Percentiles rank a stretch among this genome's conserved stretches.
phyloP scores from a whole-genome alignment of 2,329 filamentous ascomycete genomes.

The Amesomyces nigricolor region DNA sequence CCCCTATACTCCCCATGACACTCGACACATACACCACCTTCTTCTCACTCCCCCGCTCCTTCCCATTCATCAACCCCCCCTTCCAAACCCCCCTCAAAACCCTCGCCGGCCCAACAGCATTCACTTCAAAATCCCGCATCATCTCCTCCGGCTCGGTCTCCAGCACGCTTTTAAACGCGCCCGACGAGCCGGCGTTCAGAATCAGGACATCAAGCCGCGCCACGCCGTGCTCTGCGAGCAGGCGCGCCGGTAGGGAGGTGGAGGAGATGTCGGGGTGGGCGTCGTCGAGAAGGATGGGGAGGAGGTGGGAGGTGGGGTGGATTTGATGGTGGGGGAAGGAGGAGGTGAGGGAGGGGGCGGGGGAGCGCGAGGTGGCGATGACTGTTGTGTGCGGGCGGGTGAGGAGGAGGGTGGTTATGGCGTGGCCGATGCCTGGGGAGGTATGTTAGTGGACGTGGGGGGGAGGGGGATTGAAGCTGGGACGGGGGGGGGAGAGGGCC shows the following conservation, averaged over 20 bases:
- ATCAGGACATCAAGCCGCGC: slow-evolving; percentile 26
- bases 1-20: slow-evolving; percentile 26
- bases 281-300: slow-evolving; percentile 25
- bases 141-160: slow-evolving; percentile 20
- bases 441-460: not conserved
- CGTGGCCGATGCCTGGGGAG: slow-evolving; percentile 26
- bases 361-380: slow-evolving; percentile 26
- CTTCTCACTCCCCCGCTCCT: not conserved
- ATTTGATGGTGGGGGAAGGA: slow-evolving; percentile 68
- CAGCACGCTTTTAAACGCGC: slow-evolving; percentile 20
- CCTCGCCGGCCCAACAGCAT: slow-evolving; percentile 23
- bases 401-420: slow-evolving; percentile 21
- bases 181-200: slow-evolving; percentile 28
- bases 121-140: slow-evolving; percentile 24
- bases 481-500: not conserved
- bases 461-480: not conserved
- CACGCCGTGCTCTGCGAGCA: slow-evolving; percentile 15
- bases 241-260: slow-evolving; percentile 13
- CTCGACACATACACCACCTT: slow-evolving; percentile 23
- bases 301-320: slow-evolving; percentile 16
- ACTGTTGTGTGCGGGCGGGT: slow-evolving; percentile 26
- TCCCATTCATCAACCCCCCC: slow-evolving; percentile 19
- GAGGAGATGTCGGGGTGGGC: slow-evolving; percentile 10
- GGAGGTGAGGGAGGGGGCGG: slow-evolving; percentile 38
- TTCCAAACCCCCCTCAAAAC: slow-evolving; percentile 26